phyloP scores from a whole-genome alignment of 306 rosid genomes.

The Dalbergia cochinchinensis region DNA sequence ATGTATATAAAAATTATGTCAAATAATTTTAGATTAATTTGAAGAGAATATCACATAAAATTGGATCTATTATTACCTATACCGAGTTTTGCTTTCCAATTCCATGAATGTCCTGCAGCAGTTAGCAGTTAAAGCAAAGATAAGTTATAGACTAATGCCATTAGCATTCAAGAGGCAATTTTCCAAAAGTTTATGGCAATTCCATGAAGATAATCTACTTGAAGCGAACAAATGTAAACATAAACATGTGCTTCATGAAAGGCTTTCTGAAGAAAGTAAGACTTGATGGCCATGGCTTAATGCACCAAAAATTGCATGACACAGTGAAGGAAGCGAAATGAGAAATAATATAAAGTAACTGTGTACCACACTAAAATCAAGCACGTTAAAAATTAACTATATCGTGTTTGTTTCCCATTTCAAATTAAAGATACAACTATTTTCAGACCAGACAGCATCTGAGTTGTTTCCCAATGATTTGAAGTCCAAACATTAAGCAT shows the following conservation, averaged over 20 bases:
- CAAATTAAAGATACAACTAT: too few relatives aligned
- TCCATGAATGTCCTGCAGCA: slow-evolving; percentile 8
- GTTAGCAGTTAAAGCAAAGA: slow-evolving; percentile 6
- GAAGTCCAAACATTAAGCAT: background rate
- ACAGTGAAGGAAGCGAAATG: slow-evolving; percentile 22
- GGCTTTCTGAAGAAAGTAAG: slow-evolving; percentile 25
- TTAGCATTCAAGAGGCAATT: background rate
- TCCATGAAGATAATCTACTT: slow-evolving; percentile 11
- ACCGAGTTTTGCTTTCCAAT: background rate
- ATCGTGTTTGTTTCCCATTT: background rate
- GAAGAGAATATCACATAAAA: background rate
- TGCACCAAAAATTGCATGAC: slow-evolving; percentile 7
- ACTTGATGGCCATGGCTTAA: background rate
- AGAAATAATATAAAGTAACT: background rate
- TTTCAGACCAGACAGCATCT: background rate
- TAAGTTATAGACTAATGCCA: slow-evolving; percentile 1
- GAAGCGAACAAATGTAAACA: background rate
- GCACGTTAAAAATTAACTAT: background rate
- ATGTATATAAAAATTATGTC: too few relatives aligned
- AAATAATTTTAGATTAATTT: too few relatives aligned
- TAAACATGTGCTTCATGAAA: background rate
- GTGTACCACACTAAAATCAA: background rate
- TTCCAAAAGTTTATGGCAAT: background rate
- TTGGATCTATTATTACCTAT: slow-evolving; percentile 64
- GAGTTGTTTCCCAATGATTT: background rate